A percentile compares a stretch with the other conserved stretches of the same genome.
These are phyloP conservation scores for Podospora bellae-mahoneyi DNA, from an alignment of 495 filamentous ascomycete genomes.

Conservation along the genomic window DNA sequence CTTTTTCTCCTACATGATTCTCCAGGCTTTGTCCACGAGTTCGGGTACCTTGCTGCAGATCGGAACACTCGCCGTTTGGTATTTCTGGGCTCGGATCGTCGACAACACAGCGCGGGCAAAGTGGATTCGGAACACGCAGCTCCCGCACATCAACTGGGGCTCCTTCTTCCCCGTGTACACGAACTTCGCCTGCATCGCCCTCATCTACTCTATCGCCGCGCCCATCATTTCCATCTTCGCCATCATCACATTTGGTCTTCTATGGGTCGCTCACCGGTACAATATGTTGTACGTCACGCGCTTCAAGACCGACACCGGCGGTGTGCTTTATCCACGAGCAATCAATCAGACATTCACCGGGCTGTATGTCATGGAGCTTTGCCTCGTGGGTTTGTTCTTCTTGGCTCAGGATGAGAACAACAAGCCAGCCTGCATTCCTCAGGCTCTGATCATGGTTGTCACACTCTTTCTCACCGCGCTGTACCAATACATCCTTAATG, in stretches of 20 bases:
- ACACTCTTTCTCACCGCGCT: constrained; percentile 65
- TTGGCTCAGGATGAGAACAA: constrained; percentile 63
- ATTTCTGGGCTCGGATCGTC: constrained; percentile 68
- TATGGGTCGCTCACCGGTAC: constrained; percentile 96
- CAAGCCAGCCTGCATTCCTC: constrained; percentile 64
- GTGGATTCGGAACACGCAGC: constrained; percentile 75
- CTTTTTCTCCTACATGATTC: constrained; percentile 97
- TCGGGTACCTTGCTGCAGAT: constrained; percentile 90
- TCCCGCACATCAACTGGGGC: constrained; percentile 83
- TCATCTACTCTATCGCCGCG: constrained; percentile 88
- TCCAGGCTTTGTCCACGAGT: constrained; percentile 86
- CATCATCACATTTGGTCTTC: constrained; percentile 86
- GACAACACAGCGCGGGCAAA: constrained; percentile 89
- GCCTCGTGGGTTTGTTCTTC: constrained; percentile 88
- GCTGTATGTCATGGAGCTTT: constrained; percentile 91
- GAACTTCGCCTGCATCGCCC: constrained; percentile 86
- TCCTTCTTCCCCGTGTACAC: constrained; percentile 95
- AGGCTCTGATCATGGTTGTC: constrained; percentile 88
- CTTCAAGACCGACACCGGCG: constrained; percentile 87
- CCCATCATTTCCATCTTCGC: constrained; percentile 93
- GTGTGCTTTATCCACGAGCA: constrained; percentile 85
- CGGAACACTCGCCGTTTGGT: constrained; percentile 71
- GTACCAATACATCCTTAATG: constrained; percentile 78
- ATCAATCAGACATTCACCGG: constrained; percentile 97
- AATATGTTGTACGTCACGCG: constrained; percentile 95